Percentiles rank a stretch among this genome's conserved stretches.
phyloP scores from a whole-genome alignment of 2,329 filamentous ascomycete genomes.

The Lojkania enalia region DNA sequence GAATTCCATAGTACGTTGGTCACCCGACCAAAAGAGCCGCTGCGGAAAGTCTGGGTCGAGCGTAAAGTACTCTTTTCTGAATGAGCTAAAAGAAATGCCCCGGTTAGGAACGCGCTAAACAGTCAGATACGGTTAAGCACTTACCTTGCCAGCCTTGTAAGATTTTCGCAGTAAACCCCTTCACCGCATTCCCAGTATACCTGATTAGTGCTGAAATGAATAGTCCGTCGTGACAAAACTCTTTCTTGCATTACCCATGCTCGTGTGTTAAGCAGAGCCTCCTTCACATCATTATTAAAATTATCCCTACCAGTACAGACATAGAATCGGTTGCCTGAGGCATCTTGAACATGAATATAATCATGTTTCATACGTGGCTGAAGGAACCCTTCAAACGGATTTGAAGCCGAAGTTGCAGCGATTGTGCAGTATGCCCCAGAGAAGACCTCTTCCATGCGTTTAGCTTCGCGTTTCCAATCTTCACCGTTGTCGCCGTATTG shows the following conservation, averaged over 20 bases:
- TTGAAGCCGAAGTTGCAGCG: conserved; percentile 12
- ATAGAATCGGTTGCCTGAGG: conserved; percentile 13
- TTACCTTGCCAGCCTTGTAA: conserved; percentile 20
- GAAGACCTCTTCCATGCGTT: conserved; percentile 20
- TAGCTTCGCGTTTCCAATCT: conserved; percentile 22
- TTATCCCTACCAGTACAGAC: conserved; percentile 17
- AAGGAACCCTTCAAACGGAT: conserved; percentile 20
- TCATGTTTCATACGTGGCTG: conserved; percentile 6
- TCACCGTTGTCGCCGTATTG: conserved; percentile 14
- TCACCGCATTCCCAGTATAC: conserved; percentile 23
- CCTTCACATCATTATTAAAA: conserved; percentile 14
- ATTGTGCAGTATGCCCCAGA: conserved; percentile 17
- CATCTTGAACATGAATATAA: conserved; percentile 11
- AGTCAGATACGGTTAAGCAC: conserved; percentile 8
- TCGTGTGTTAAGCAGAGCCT: conserved; percentile 20
- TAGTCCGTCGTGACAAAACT: conserved; percentile 19
- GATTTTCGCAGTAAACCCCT: conserved; percentile 22
- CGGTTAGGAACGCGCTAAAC: conserved; percentile 7
- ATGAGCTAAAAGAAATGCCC: conserved; percentile 9
- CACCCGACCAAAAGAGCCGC: conserved; percentile 11
- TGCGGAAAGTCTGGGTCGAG: conserved; percentile 20
- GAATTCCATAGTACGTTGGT: conserved; percentile 11
- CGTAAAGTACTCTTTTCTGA: conserved; percentile 11
- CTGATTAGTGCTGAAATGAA: conserved; percentile 23
- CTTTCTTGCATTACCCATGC: conserved; percentile 27